Evolutionary conservation across 2,329 filamentous ascomycete genomes (phyloP).

Genomic region (Colletotrichum noveboracense): DNA sequence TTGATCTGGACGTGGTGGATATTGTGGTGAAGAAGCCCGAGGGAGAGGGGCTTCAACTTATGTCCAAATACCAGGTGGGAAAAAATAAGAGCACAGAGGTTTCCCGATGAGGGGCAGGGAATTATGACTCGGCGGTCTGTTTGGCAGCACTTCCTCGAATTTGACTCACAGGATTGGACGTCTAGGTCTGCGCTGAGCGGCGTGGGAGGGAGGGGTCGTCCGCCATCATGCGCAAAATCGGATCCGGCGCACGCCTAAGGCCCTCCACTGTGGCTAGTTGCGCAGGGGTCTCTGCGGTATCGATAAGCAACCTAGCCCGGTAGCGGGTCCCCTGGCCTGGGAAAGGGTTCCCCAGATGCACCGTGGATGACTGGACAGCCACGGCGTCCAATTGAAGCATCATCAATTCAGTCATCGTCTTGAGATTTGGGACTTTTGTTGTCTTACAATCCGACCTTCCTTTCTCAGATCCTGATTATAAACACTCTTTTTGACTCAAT

Average conservation of each 20-base stretch:
- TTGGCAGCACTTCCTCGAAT: conserved; percentile 13
- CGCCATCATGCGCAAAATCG: not conserved
- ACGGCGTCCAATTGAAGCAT: not conserved
- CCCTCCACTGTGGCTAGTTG: not conserved
- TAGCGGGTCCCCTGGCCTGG: not conserved
- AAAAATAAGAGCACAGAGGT: conserved; percentile 14
- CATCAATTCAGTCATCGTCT: not conserved
- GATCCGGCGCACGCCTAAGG: not conserved
- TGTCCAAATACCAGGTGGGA: conserved; percentile 9
- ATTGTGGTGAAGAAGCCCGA: conserved; percentile 41
- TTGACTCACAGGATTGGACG: conserved; percentile 21
- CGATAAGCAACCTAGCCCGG: not conserved
- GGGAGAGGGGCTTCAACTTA: conserved; percentile 35
- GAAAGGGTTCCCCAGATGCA: not conserved
- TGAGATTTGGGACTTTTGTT: not conserved
- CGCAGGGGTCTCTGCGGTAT: not conserved
- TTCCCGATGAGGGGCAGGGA: conserved; percentile 21
- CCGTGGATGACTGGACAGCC: not conserved
- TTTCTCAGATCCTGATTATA: not conserved
- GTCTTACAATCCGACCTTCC: not conserved
- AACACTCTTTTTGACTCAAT: not conserved
- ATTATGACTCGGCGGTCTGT: conserved; percentile 22
- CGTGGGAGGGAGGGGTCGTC: conserved; percentile 8
- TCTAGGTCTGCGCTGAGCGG: not conserved
- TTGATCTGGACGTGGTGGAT: conserved; percentile 54